Base-by-base conservation (phyloP, 1,139 yeast species). In the Meyerozyma carpophila region DNA sequence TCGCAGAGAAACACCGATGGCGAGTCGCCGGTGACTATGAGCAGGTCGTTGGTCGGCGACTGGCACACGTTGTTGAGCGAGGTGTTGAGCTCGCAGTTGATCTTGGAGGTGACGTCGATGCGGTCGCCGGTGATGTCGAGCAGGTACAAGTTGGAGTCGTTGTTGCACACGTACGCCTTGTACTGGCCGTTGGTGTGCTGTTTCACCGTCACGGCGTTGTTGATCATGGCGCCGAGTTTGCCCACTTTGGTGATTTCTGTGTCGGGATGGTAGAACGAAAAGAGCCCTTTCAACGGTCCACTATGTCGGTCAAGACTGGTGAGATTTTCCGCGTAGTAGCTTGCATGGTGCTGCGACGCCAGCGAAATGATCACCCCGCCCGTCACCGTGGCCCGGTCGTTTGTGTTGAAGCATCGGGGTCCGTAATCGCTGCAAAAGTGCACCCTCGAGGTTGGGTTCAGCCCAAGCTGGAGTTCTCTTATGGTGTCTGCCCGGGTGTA, bases 151-250 rank as follows among this genome's bases (percentile, higher is more conserved):
- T 77, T 70, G 41, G 81, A 77, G 59, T 90, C 97, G 58, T 90
- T 90, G 60, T 89, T 90, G 63, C 96, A 89, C 13, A 87, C 79
- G 51, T 78, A 78, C 2, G 90, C 76, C 42, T 72, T 70, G 57
- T 75, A 81, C 37, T 66, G 64, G 43, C 62, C 62, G 48, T 59
- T 53, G 8, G 73, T 60, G 6, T 63, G 44, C 44, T 67, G 68
- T 57, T 75, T 72, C 25, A 86, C 61, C 1, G 83, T 68, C n/a
- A 89, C 94, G 41, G 88, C 81, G 62, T 90, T 90, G 62, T 89
- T 89, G 54, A 90, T 88, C 67, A 82, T 79, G 41, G 84, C 86
- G 0, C 97, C 96, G 38, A 89, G 63, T 42, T 77, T 78, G 26
- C 77, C 73, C 1, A 84, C 77, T 41, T 71, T 63, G 8, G 71